Evolutionary conservation across 306 rosid genomes (phyloP).

Genomic region (Benincasa hispida): DNA sequence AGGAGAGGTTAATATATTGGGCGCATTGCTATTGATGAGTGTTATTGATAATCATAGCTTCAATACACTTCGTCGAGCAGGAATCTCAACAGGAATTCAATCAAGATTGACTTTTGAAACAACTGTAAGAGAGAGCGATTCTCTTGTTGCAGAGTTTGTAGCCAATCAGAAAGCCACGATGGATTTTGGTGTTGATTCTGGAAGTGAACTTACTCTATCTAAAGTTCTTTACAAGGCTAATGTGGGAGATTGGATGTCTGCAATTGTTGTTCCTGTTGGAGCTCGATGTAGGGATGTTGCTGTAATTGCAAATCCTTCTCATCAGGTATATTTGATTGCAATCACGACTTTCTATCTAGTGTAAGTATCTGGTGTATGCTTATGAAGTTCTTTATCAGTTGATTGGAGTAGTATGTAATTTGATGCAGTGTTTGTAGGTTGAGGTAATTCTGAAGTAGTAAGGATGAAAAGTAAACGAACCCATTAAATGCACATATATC

Average conservation of each 20-base stretch:
- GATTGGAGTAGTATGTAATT: not conserved
- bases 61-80: constrained; percentile 30
- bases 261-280: constrained; percentile 57
- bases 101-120: constrained; percentile 67
- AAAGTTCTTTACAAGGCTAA: constrained; percentile 44
- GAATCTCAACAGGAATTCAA: constrained; percentile 57
- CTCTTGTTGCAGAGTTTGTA: constrained; percentile 57
- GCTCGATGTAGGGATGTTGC: constrained; percentile 76
- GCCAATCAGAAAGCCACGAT: constrained; percentile 33
- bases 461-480: not conserved
- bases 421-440: not conserved
- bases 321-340: constrained; percentile 31
- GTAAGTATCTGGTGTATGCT: not conserved
- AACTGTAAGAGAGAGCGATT: constrained; percentile 31
- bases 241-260: constrained; percentile 53
- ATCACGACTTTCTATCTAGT: not conserved
- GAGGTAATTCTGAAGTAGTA: not conserved
- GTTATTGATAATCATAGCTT: constrained; percentile 26
- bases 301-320: constrained; percentile 32
- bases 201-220: constrained; percentile 47
- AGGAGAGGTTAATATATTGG: constrained; percentile 59
- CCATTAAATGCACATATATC: not conserved
- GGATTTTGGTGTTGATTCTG: constrained; percentile 16
- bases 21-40: constrained; percentile 40
- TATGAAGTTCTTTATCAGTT: not conserved